Base-by-base conservation (phyloP, 1,139 yeast genomes). In the Hyphopichia pseudoburtonii region DNA sequence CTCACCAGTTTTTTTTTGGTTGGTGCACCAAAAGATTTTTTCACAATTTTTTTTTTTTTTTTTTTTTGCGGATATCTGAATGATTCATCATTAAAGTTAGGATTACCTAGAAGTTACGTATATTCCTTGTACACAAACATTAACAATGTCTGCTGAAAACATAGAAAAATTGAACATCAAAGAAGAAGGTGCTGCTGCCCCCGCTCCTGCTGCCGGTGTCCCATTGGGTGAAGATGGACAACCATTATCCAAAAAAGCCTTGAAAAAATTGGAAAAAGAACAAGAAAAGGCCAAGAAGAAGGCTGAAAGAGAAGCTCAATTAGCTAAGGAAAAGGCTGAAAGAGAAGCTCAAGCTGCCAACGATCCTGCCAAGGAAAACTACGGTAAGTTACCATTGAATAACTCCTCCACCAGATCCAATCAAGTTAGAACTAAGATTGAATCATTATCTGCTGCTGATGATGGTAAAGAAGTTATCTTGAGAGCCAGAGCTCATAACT, bases 261-360 rank as follows among this genome's bases (percentile, higher is more conserved):
- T 92, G 54, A 92, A 92, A 76, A 92, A 92, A 70, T 78, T 92
- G 45, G 95, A 87, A 61, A 92, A 92, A 62, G 97, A 90, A 63
- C 79, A 80, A 55, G 96, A 88, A 65, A 92, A 92, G 73, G 95
- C 86, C 48, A 82, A 78, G 54, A 89, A 89, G 76, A 90, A 90
- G 71, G 94, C 90, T 28, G 97, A 88, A 64, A 84, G 86, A 57
- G 97, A 92, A 42, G 95, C 85, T 31, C 89, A 87, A 64, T 70
- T 86, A 46, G 96, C 94, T 33, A 80, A 82, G 50, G 96, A 87
- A 62, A 82, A 82, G 64, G 90, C 89, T 38, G 96, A 86, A 48
- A 83, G 80, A 56, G 95, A 86, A 45, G 83, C 82, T 30, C 53
- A 54, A 45, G 70, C 70, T 27, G 94, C 86, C 40, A 80, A 79